Conservation (phyloP, 2,329 filamentous ascomycete species). For the Verticillium nonalfalfae region DNA sequence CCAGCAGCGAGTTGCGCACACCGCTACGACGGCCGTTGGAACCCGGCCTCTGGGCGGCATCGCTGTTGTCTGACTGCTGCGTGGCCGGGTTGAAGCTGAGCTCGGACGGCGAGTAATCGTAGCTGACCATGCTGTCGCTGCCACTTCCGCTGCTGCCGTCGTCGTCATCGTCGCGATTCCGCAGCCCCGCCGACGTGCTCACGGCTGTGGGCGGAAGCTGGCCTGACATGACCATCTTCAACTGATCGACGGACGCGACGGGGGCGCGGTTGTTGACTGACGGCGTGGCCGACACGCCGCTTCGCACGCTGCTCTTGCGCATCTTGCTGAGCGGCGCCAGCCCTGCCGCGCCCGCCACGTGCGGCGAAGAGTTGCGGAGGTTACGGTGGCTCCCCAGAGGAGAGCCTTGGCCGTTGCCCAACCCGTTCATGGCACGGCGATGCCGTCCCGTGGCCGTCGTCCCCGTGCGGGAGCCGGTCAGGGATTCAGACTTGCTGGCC, state of each 20-base stretch:
- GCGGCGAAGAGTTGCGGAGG: conserved; percentile 40
- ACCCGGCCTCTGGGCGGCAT: conserved; percentile 20
- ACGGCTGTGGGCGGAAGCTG: conserved; percentile 33
- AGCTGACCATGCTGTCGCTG: conserved; percentile 65
- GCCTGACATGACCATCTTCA: conserved; percentile 55
- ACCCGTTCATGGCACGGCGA: conserved; percentile 53
- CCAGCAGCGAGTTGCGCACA: conserved; percentile 37
- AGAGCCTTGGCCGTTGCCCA: conserved; percentile 36
- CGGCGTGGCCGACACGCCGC: conserved; percentile 38
- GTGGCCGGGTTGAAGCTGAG: conserved; percentile 48
- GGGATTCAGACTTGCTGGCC: conserved; percentile 63
- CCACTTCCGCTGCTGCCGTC: conserved; percentile 54
- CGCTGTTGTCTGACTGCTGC: conserved; percentile 5
- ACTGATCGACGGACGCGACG: conserved; percentile 56
- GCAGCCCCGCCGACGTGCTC: conserved; percentile 26
- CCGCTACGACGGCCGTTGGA: conserved; percentile 30
- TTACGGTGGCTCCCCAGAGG: conserved; percentile 45
- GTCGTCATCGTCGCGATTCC: conserved; percentile 40
- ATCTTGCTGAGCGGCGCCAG: conserved; percentile 31
- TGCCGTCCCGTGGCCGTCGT: conserved; percentile 48
- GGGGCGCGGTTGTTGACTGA: conserved; percentile 39
- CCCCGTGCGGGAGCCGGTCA: conserved; percentile 67
- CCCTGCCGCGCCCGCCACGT: conserved; percentile 18
- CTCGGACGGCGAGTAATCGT: conserved; percentile 62
- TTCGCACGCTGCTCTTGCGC: conserved; percentile 49